Percentiles rank a stretch among this genome's conserved stretches.
phyloP scores from a whole-genome alignment of 1,139 yeast genomes.

The Saccharomycopsis hybrid region DNA sequence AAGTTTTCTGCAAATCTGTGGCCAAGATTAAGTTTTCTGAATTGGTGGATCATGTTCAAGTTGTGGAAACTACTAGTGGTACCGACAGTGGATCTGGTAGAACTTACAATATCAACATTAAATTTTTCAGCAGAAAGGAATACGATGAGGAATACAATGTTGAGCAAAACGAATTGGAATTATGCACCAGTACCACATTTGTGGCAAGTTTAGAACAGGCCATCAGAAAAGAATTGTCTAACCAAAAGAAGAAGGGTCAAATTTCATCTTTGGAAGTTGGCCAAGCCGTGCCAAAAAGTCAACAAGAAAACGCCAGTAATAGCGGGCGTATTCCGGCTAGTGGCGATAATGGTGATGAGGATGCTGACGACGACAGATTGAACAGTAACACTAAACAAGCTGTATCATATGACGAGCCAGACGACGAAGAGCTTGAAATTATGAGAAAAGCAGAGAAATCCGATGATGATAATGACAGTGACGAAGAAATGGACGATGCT shows the following conservation, averaged over 20 bases:
- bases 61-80: conserved; percentile 68
- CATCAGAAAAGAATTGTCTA: conserved; percentile 75
- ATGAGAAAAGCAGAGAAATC: conserved; percentile 78
- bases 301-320: conserved; percentile 39
- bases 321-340: no score
- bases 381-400: conserved; percentile 69
- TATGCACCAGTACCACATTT: conserved; percentile 59
- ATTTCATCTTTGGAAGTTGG: conserved; percentile 55
- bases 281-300: conserved; percentile 54
- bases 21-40: conserved; percentile 83
- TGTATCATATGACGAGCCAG: conserved; percentile 91
- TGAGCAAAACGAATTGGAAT: conserved; percentile 69
- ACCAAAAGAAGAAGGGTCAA: conserved; percentile 52
- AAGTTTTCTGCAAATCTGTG: conserved; percentile 86
- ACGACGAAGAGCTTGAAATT: conserved; percentile 84
- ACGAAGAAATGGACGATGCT: conserved; percentile 6
- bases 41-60: conserved; percentile 77
- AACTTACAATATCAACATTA: conserved; percentile 66
- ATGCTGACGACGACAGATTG: conserved; percentile 63
- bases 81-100: conserved; percentile 52
- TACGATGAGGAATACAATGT: conserved; percentile 88
- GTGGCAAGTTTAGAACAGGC: conserved; percentile 63
- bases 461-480: conserved; percentile 49
- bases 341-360: conserved; percentile 46
- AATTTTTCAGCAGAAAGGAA: conserved; percentile 70